Evolutionary conservation across 2,329 filamentous ascomycete genomes (phyloP), one percentile per base, ranked within the genome.

Genomic region (Trichoderma guizhouense): DNA sequence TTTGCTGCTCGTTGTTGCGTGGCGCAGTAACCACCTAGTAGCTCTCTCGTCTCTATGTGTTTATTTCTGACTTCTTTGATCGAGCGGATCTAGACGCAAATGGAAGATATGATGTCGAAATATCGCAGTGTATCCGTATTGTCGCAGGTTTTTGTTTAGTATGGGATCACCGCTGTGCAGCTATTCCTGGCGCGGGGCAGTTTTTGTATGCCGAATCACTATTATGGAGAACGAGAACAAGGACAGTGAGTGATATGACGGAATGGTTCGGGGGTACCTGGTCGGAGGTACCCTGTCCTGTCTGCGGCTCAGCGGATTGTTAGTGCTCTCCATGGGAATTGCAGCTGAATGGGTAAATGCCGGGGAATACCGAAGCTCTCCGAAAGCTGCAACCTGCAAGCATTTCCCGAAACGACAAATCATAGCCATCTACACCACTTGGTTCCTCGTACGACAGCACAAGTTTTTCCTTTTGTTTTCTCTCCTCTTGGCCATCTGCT

Each of bases 191-290:
- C 70, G 72, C 70, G 72, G 72, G 72, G 72, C 69, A 73, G 64
- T 73, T 78, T 77, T 77, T 74, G 43, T 57, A 39, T 61, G 36
- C n/a, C 18, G 15, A 53, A 21, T 51, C 43, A 34, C 7, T 73
- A 71, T 75, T 73, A 60, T 53, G 36, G 53, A 60, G 65, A 60
- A 28, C 61, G 6, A 43, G 15, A 18, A 43, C 18, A 9, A 43
- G 39, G 57, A 32, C 57, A 43, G 5, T 32, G 47, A 70, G 68
- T 55, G 24, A 57, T 15, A 70, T 63, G 68, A 70, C 68, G 60
- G 68, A 70, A 70, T 63, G 60, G 58, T 24, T 34, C 57, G 43
- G 47, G 65, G 65, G 34, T 67, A 47, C 69, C 61, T 64, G 24
- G 68, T 30, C 36, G 6, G 66, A 69, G 39, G 66, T 61, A 61